Evolutionary conservation across 2,329 filamentous ascomycete species (phyloP).

Genomic region (Penicillium nordicum): DNA sequence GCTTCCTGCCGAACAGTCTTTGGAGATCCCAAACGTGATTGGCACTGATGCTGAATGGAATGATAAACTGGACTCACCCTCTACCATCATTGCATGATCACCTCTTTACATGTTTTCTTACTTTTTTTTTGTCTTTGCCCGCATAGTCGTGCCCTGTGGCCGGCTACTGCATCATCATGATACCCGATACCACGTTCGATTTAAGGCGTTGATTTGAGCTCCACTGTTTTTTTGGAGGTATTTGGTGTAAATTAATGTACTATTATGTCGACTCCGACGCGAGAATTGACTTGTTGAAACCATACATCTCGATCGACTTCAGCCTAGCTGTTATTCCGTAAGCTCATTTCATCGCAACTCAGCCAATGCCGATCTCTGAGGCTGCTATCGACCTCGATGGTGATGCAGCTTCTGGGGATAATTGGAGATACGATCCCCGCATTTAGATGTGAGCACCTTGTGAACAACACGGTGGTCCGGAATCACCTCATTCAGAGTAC

Average conservation of each 20-base stretch:
- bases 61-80: constrained; percentile 3
- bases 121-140: neutral
- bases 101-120: neutral
- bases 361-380: neutral
- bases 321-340: neutral
- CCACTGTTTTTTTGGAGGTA: neutral
- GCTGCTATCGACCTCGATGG: neutral
- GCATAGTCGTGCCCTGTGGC: neutral
- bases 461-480: neutral
- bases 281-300: neutral
- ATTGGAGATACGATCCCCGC: neutral
- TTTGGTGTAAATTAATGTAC: constrained; percentile 3
- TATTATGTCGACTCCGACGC: neutral
- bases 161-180: constrained; percentile 14
- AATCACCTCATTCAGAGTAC: constrained; percentile 7
- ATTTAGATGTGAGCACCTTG: constrained; percentile 6
- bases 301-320: neutral
- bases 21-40: constrained; percentile 1
- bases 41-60: neutral
- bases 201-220: constrained; percentile 5
- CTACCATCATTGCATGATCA: constrained; percentile 12
- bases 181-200: constrained; percentile 11
- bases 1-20: neutral
- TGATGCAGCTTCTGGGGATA: neutral
- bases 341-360: too few relatives aligned